phyloP scores from a whole-genome alignment of 1,139 yeast species.

The Sugiyamaella grinbergsii region DNA sequence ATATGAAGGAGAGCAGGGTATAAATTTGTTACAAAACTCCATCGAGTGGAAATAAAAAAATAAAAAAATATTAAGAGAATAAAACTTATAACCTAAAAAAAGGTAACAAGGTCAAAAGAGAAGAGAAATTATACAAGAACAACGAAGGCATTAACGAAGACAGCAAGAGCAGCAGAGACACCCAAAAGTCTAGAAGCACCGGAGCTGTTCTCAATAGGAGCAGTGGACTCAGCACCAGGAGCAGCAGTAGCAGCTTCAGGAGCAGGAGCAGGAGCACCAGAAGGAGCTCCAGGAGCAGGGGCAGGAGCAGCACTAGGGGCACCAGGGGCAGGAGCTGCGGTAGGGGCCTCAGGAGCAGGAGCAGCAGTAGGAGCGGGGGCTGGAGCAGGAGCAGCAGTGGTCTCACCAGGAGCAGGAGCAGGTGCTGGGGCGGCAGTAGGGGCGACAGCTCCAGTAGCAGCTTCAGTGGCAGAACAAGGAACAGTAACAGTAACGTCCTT shows the following conservation, averaged over 20 bases:
- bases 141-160: conserved; percentile 9
- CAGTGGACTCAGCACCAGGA: conserved; percentile 4
- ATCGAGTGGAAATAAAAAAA: conserved; percentile 5
- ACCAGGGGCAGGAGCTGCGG: conserved; percentile 10
- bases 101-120: neutral
- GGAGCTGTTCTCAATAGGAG: conserved; percentile 7
- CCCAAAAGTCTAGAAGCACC: conserved; percentile 15
- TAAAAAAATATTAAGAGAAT: conserved; percentile 1
- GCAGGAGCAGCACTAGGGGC: conserved; percentile 11
- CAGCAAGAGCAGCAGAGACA: conserved; percentile 14
- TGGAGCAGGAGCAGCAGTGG: conserved; percentile 16
- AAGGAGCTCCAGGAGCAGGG: conserved; percentile 8
- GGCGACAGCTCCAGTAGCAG: conserved; percentile 2
- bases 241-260: conserved; percentile 8
- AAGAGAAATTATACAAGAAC: conserved; percentile 16
- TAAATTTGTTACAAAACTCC: conserved; percentile 3
- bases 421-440: conserved; percentile 11
- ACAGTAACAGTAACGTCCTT: neutral
- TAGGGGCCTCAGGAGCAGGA: conserved; percentile 1
- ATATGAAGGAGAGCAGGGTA: no score
- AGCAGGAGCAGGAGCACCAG: conserved; percentile 10
- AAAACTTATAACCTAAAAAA: conserved; percentile 1
- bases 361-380: conserved; percentile 7
- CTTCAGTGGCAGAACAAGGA: conserved; percentile 1
- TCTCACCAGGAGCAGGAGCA: conserved; percentile 7